phyloP scores from a whole-genome alignment of 2,329 filamentous ascomycete genomes.

The Cercospora zeina region DNA sequence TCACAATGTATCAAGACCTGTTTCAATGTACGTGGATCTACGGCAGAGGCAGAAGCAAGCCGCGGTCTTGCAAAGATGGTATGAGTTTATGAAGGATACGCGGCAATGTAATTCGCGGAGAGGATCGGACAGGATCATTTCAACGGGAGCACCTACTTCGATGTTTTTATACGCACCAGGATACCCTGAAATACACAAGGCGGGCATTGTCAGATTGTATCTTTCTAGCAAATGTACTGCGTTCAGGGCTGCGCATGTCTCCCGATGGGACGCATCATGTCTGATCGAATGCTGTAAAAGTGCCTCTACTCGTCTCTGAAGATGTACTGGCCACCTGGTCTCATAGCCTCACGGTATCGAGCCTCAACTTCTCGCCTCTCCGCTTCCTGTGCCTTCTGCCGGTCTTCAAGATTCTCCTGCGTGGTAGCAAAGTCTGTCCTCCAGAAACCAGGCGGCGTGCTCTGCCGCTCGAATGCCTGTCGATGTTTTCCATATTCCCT shows the following conservation, averaged over 20 bases:
- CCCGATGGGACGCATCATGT: slow-evolving; percentile 1
- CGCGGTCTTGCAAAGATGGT: neutral
- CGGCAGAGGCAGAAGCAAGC: neutral
- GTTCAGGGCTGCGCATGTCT: neutral
- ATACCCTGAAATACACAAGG: slow-evolving; percentile 4
- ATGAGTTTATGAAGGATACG: neutral
- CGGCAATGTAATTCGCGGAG: neutral
- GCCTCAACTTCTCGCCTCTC: slow-evolving; percentile 67
- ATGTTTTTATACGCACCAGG: neutral
- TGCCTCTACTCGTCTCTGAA: slow-evolving; percentile 71
- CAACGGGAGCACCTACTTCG: neutral
- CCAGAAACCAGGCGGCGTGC: slow-evolving; percentile 87
- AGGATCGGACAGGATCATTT: neutral
- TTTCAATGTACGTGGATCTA: neutral
- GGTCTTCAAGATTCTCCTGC: slow-evolving; percentile 71
- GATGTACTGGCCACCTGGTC: slow-evolving; percentile 71
- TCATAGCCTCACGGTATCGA: slow-evolving; percentile 79
- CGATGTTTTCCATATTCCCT: slow-evolving; percentile 76
- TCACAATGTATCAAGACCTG: slow-evolving; percentile 5
- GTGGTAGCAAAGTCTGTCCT: slow-evolving; percentile 83
- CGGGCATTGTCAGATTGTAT: neutral
- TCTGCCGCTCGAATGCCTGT: slow-evolving; percentile 68
- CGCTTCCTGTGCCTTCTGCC: slow-evolving; percentile 62
- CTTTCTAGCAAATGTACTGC: neutral
- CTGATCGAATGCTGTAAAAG: neutral